Evolutionary conservation across 805 yeast genomes (phyloP).

Genomic region (Starmera pachycereana): DNA sequence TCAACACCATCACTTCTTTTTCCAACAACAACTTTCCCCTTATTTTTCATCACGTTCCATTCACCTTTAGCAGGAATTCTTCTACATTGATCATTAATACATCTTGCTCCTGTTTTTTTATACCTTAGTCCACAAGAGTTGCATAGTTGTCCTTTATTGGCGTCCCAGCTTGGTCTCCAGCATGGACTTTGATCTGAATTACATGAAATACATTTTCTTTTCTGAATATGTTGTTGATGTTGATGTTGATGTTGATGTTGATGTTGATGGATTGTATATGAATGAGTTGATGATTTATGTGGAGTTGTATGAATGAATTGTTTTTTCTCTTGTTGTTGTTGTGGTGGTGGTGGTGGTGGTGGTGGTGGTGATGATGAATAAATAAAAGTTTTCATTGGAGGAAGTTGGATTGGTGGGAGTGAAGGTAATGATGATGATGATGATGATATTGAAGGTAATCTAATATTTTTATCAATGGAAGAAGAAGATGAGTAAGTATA

Average conservation of each 20-base stretch:
- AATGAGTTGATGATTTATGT: background rate
- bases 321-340: no score
- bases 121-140: slow-evolving; percentile 93
- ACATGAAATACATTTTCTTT: slow-evolving; percentile 78
- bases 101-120: slow-evolving; percentile 89
- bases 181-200: slow-evolving; percentile 89
- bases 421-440: no score
- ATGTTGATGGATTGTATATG: background rate
- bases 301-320: no score
- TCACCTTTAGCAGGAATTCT: slow-evolving; percentile 96
- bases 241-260: slow-evolving; percentile 5
- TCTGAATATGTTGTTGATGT: slow-evolving; percentile 13
- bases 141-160: slow-evolving; percentile 87
- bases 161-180: slow-evolving; percentile 97
- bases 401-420: no score
- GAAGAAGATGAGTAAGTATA: no score
- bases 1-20: slow-evolving; percentile 9
- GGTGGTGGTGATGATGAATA: no score
- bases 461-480: no score
- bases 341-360: no score
- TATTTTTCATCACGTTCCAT: slow-evolving; percentile 76
- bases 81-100: slow-evolving; percentile 64
- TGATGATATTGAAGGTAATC: no score
- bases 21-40: slow-evolving; percentile 35
- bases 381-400: no score